phyloP scores from a whole-genome alignment of 2,329 filamentous ascomycete genomes.

The Ploettnerulaceae sp. region DNA sequence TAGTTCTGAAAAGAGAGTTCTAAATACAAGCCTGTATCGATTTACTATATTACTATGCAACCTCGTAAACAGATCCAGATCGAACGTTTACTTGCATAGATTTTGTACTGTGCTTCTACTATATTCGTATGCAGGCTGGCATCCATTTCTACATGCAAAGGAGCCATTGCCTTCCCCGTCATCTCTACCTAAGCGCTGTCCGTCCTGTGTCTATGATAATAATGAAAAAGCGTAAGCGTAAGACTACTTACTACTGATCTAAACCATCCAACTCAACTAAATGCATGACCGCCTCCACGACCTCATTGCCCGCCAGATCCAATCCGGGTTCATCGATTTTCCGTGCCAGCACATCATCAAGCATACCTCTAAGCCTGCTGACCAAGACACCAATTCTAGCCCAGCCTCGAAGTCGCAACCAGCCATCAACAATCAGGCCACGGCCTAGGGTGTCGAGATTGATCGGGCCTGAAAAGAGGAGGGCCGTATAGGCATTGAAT shows the following conservation, averaged over 20 bases:
- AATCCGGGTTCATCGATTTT: constrained; percentile 72
- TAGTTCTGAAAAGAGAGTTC: no score
- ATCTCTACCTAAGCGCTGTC: not conserved
- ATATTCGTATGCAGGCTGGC: no score
- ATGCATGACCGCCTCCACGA: constrained; percentile 72
- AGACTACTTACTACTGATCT: constrained; percentile 47
- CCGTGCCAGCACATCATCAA: constrained; percentile 76
- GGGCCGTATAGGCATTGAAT: constrained; percentile 82
- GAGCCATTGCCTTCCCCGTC: not conserved
- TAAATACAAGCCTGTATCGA: no score
- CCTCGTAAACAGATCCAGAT: no score
- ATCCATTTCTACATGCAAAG: no score
- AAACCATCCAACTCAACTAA: constrained; percentile 87
- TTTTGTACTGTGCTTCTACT: no score
- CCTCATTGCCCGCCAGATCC: constrained; percentile 54
- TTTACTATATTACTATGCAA: no score
- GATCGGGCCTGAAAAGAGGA: constrained; percentile 83
- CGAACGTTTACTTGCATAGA: no score
- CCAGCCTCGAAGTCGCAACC: constrained; percentile 84
- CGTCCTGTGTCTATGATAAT: not conserved
- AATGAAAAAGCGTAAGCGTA: not conserved
- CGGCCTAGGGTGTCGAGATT: constrained; percentile 81
- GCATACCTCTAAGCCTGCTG: constrained; percentile 73
- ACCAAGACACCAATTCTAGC: constrained; percentile 89
- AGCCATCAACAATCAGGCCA: constrained; percentile 86